Evolutionary conservation across 768 basidiomycete species (phyloP), one percentile per base, ranked within the genome.

Genomic region (Myochromella boudieri): DNA sequence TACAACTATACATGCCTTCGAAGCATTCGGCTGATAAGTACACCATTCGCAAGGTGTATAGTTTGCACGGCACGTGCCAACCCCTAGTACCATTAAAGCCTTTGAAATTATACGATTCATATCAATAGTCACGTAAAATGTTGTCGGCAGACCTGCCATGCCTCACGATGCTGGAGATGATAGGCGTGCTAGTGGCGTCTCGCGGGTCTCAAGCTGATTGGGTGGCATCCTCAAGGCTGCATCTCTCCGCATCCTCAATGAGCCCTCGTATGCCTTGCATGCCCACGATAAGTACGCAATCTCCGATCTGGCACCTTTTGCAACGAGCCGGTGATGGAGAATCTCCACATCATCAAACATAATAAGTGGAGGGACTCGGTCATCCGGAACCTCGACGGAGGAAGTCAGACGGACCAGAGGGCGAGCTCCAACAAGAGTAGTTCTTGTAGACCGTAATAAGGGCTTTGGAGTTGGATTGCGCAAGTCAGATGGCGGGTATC

Each of bases 261-360:
- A 80, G 54, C 80, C 80, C 52, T 84, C 79, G 58, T 94, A 95
- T 3, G 84, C 70, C 66, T 82, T 82, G 57, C 79, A 82, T 2
- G 85, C 61, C 76, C 82, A 93, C 52, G 81, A 90, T 36, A 95
- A 50, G 57, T 83, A 89, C 6, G 70, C 77, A 21, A 94, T 69
- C 14, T 81, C 80, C 29, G 72, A 67, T n/a, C 27, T 48, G 45
- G 67, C 64, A 26, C 63, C 66, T 17, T 65, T 63, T 18, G 62
- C 69, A 11, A 85, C 80, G 22, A 93, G 65, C 21, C 85, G 73
- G 48, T 91, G 78, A 61, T 95, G 92, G 41, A 97, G 68, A 4
- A 85, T 50, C 53, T 89, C 85, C n/a, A 95, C 53, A 60, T 95
- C 91, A 12, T 67, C 54, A 60, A 93, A 95, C 10, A 80, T 75